phyloP scores from a whole-genome alignment of 2,329 filamentous ascomycete genomes.

The Arthrobotrys pseudoclavata region DNA sequence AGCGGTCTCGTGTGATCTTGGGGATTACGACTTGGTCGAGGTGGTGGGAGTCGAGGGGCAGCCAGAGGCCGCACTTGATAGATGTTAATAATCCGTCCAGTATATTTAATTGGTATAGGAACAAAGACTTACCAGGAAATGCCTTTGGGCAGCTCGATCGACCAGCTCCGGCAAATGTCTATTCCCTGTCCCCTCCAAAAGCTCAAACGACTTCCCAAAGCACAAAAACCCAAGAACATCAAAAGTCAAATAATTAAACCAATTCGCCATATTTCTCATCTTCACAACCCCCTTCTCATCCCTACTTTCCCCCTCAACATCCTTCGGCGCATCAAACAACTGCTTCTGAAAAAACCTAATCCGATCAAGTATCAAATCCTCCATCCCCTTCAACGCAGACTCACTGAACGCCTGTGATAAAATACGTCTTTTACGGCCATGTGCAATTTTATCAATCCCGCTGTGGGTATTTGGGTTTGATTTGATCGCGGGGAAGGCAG shows the following conservation, averaged over 20 bases:
- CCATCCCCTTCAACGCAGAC: conserved; percentile 76
- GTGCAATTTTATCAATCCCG: conserved; percentile 76
- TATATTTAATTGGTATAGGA: not conserved
- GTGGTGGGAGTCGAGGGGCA: conserved; percentile 75
- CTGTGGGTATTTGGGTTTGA: conserved; percentile 76
- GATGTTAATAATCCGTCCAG: conserved; percentile 17
- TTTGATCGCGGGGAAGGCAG: conserved; percentile 67
- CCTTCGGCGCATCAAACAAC: conserved; percentile 69
- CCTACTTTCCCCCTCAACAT: conserved; percentile 67
- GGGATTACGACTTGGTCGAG: conserved; percentile 78
- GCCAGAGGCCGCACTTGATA: conserved; percentile 77
- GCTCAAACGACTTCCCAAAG: conserved; percentile 71
- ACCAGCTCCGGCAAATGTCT: conserved; percentile 67
- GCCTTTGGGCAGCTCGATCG: conserved; percentile 68
- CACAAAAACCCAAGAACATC: conserved; percentile 71
- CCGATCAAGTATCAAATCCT: conserved; percentile 76
- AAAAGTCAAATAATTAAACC: conserved; percentile 67
- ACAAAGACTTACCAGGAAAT: conserved; percentile 66
- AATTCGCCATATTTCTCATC: conserved; percentile 73
- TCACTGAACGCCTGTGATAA: conserved; percentile 80
- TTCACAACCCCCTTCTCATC: conserved; percentile 70
- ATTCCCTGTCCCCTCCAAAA: conserved; percentile 69
- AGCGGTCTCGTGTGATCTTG: conserved; percentile 76
- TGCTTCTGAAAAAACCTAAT: conserved; percentile 76
- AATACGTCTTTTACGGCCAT: conserved; percentile 79